These are phyloP conservation scores for Penicillium brasilianum DNA, from an alignment of 2,329 filamentous ascomycete species.

Conservation along the genomic window DNA sequence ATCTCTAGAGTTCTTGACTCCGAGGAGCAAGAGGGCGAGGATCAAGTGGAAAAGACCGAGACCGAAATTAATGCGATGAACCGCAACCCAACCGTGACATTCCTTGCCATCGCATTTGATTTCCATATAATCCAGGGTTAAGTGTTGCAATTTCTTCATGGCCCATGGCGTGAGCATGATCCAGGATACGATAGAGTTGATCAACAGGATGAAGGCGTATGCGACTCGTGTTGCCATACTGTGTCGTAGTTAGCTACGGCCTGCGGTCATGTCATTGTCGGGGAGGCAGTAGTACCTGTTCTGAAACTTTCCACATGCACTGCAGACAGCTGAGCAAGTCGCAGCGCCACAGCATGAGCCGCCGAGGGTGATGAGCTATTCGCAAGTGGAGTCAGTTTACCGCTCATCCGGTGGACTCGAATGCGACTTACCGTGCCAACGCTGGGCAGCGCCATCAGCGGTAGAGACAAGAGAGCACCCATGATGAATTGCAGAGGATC, in stretches of 20 bases:
- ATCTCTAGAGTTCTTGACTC: slow-evolving; percentile 84
- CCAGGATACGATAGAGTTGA: slow-evolving; percentile 98
- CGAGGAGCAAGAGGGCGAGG: slow-evolving; percentile 81
- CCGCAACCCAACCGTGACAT: slow-evolving; percentile 94
- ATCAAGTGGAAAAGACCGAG: slow-evolving; percentile 92
- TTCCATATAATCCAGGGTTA: slow-evolving; percentile 94
- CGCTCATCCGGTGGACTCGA: slow-evolving; percentile 17
- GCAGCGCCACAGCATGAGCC: slow-evolving; percentile 96
- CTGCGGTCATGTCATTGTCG: background rate
- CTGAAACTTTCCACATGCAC: slow-evolving; percentile 93
- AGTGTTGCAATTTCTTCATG: slow-evolving; percentile 88
- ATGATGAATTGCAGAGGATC: slow-evolving; percentile 56
- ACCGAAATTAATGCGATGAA: slow-evolving; percentile 97
- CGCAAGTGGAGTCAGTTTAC: slow-evolving; percentile 20
- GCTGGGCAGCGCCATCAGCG: slow-evolving; percentile 86
- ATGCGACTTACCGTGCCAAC: slow-evolving; percentile 73
- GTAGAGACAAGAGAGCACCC: slow-evolving; percentile 90
- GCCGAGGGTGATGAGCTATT: slow-evolving; percentile 73
- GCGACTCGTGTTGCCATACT: slow-evolving; percentile 97
- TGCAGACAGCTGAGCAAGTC: slow-evolving; percentile 94
- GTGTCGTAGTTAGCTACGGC: slow-evolving; percentile 31
- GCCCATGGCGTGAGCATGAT: slow-evolving; percentile 99
- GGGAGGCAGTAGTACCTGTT: slow-evolving; percentile 69
- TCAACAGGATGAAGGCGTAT: slow-evolving; percentile 88
- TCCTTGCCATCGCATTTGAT: slow-evolving; percentile 89